phyloP scores from a whole-genome alignment of 1,284 basidiomycete genomes.

The Puccinia triticina region DNA sequence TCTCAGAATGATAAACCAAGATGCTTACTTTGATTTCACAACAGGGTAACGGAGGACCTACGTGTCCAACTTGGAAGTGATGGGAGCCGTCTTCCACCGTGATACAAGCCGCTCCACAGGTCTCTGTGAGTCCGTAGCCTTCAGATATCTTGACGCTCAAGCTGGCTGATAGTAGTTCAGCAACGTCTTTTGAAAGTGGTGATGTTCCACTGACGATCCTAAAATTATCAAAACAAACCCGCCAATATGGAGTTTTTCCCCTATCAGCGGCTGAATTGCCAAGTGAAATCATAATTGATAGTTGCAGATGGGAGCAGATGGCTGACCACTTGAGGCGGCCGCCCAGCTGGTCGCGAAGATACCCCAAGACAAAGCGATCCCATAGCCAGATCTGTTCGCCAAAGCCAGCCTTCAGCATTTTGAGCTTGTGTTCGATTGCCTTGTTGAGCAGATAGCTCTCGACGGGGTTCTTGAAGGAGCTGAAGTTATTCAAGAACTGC shows the following conservation, averaged over 20 bases:
- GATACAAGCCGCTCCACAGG: conserved; percentile 27
- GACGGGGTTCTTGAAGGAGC: conserved; percentile 30
- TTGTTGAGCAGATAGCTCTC: conserved; percentile 47
- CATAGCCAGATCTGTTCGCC: conserved; percentile 49
- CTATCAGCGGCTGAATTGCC: not conserved
- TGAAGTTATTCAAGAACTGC: conserved; percentile 33
- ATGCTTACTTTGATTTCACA: conserved; percentile 49
- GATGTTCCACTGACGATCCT: conserved; percentile 50
- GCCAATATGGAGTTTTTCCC: not conserved
- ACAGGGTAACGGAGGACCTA: conserved; percentile 43
- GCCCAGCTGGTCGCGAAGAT: conserved; percentile 38
- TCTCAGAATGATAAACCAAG: not conserved
- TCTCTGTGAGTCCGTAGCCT: conserved; percentile 46
- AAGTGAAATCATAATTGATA: not conserved
- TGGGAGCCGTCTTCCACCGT: conserved; percentile 24
- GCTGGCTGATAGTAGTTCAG: conserved; percentile 36
- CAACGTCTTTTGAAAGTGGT: conserved; percentile 33
- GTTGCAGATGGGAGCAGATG: not conserved
- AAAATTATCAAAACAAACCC: not conserved
- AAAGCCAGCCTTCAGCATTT: conserved; percentile 29
- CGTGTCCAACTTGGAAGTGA: conserved; percentile 27
- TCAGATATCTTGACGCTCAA: conserved; percentile 47
- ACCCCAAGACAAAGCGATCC: conserved; percentile 44
- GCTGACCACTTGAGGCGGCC: conserved; percentile 43
- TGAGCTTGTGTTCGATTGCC: conserved; percentile 41